Conservation (phyloP, 805 yeast species). For the Wickerhamia fluorescens region DNA sequence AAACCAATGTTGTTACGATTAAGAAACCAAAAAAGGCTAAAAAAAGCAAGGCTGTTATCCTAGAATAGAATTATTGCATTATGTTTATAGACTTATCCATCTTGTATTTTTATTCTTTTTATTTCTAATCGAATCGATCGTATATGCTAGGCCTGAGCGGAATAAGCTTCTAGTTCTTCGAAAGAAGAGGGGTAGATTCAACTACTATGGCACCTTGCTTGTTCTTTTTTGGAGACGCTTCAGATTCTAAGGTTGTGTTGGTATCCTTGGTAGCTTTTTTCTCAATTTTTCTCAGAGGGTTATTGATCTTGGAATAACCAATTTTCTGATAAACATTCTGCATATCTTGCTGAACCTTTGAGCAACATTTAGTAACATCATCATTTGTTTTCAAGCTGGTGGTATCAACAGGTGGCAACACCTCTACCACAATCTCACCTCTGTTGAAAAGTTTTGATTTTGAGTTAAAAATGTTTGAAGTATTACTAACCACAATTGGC, state of each 20-base stretch:
- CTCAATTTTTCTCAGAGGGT: too few relatives aligned
- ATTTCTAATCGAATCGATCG: too few relatives aligned
- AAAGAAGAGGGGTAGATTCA: conserved; percentile 18
- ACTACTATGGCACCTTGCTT: conserved; percentile 12
- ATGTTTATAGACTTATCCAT: conserved; percentile 1
- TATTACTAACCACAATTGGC: conserved; percentile 84
- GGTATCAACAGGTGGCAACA: conserved; percentile 76
- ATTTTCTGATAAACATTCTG: conserved; percentile 26
- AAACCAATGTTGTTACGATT: conserved; percentile 19
- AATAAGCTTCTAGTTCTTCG: conserved; percentile 7
- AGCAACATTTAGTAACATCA: conserved; percentile 58
- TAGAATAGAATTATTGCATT: conserved; percentile 13
- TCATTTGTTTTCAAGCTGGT: conserved; percentile 56
- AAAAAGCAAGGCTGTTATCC: conserved; percentile 32
- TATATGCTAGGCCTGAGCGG: too few relatives aligned
- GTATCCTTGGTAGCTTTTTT: too few relatives aligned
- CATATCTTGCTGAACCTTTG: conserved; percentile 57
- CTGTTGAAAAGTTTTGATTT: conserved; percentile 56
- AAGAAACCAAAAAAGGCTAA: conserved; percentile 33
- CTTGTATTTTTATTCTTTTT: too few relatives aligned
- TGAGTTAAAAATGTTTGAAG: conserved; percentile 63
- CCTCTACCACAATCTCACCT: conserved; percentile 74
- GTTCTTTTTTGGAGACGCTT: too few relatives aligned
- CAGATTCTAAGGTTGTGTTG: too few relatives aligned
- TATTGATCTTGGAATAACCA: conserved; percentile 30